A percentile compares a stretch with the other conserved stretches of the same genome.
Conservation (phyloP, 257 asterid genomes). For the Solanum chilense region DNA sequence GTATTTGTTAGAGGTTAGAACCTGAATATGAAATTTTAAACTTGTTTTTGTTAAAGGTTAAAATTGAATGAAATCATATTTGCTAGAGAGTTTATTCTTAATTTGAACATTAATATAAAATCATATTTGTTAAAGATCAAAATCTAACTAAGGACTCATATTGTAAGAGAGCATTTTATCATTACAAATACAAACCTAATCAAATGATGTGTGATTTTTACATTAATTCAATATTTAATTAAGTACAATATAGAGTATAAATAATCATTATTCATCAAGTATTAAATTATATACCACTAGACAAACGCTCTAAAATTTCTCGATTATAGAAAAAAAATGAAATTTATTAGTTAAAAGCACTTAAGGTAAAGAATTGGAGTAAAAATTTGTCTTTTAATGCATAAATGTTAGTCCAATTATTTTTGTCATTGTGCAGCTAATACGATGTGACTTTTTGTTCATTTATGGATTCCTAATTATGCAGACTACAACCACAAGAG, state of each 20-base stretch:
- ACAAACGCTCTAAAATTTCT: not conserved
- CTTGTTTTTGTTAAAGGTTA: no score
- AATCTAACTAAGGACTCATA: no score
- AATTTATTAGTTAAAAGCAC: not conserved
- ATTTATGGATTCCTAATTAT: not conserved
- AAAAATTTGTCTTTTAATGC: not conserved
- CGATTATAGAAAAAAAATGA: not conserved
- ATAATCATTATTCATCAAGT: not conserved
- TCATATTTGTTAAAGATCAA: not conserved
- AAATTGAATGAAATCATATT: no score
- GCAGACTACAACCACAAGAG: not conserved
- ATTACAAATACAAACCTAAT: no score
- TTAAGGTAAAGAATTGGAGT: not conserved
- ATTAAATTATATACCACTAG: not conserved
- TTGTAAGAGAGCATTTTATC: not conserved
- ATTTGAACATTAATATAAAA: no score
- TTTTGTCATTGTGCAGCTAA: slow-evolving; percentile 7
- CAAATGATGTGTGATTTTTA: not conserved
- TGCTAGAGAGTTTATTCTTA: no score
- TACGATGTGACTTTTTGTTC: slow-evolving; percentile 1
- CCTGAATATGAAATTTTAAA: not conserved
- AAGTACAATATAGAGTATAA: not conserved
- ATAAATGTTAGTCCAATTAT: not conserved
- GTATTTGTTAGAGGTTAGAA: no score
- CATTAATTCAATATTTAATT: not conserved